Percentiles rank a stretch among this genome's conserved stretches.
phyloP scores from a whole-genome alignment of 352 stramenopile species.

The Globisporangium paroecandrum region DNA sequence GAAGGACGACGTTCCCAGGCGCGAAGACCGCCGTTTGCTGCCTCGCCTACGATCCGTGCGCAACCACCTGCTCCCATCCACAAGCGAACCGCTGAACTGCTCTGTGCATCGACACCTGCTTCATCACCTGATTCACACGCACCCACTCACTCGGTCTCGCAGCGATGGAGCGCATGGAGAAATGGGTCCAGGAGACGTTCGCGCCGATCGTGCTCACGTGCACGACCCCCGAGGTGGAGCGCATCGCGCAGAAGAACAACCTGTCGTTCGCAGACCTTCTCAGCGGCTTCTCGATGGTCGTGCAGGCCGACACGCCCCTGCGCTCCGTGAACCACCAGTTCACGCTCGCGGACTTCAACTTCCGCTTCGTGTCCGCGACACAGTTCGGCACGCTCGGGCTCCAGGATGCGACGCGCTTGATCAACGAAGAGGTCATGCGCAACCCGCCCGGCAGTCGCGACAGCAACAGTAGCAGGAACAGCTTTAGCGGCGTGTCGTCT shows the following conservation, averaged over 20 bases:
- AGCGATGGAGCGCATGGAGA: constrained; percentile 54
- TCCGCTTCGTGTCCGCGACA: constrained; percentile 61
- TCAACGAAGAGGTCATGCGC: constrained; percentile 62
- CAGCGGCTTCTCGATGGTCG: constrained; percentile 65
- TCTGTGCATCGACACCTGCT: too few relatives aligned
- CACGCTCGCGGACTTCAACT: constrained; percentile 63
- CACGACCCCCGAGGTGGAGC: constrained; percentile 71
- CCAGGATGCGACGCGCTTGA: constrained; percentile 46
- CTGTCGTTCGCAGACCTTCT: constrained; percentile 71
- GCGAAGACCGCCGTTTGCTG: not conserved
- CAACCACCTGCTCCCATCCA: not conserved
- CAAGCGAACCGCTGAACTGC: not conserved
- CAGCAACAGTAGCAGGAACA: not conserved
- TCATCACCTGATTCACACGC: not conserved
- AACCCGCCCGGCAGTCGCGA: constrained; percentile 28
- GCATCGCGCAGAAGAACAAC: constrained; percentile 80
- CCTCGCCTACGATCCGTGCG: not conserved
- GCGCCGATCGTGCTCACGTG: constrained; percentile 79
- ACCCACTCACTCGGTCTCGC: too few relatives aligned
- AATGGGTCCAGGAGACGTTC: constrained; percentile 77
- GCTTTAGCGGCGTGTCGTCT: constrained; percentile 18
- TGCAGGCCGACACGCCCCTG: constrained; percentile 62
- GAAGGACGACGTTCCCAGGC: not conserved
- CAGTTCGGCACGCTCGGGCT: constrained; percentile 50
- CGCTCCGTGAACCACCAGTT: constrained; percentile 72